Evolutionary conservation across 805 yeast genomes (phyloP).

Genomic region (Metschnikowia cerradonensis): DNA sequence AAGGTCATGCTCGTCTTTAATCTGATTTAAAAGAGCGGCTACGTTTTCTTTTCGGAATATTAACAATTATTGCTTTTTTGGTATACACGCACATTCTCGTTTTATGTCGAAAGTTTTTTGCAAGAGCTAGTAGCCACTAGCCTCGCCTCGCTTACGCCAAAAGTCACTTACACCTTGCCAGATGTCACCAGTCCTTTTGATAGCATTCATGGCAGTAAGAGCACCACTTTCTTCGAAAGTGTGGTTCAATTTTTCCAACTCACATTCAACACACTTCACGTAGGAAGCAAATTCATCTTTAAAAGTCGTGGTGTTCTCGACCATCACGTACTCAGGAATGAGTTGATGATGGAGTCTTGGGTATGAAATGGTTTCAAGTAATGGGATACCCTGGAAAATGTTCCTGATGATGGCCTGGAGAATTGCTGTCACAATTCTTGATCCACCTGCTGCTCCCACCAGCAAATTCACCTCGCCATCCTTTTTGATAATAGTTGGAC

Average conservation of each 20-base stretch:
- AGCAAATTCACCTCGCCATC: slow-evolving; percentile 40
- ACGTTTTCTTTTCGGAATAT: neutral
- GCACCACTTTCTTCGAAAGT: slow-evolving; percentile 32
- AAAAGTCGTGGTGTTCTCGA: slow-evolving; percentile 50
- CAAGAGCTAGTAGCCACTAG: slow-evolving; percentile 52
- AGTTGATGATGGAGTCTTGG: slow-evolving; percentile 91
- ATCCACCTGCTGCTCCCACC: slow-evolving; percentile 94
- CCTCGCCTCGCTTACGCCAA: slow-evolving; percentile 83
- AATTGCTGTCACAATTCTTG: slow-evolving; percentile 77
- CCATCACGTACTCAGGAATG: slow-evolving; percentile 61
- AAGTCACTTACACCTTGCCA: slow-evolving; percentile 81
- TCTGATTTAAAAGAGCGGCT: too few relatives aligned
- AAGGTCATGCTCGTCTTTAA: neutral
- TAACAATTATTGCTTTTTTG: neutral
- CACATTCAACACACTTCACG: slow-evolving; percentile 16
- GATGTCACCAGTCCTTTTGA: slow-evolving; percentile 37
- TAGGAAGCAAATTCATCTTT: slow-evolving; percentile 25
- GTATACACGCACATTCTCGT: too few relatives aligned
- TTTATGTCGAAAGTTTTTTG: neutral
- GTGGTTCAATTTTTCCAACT: slow-evolving; percentile 42
- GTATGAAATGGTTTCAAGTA: slow-evolving; percentile 66
- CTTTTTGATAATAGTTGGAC: slow-evolving; percentile 57
- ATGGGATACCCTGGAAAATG: slow-evolving; percentile 52
- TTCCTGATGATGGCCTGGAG: slow-evolving; percentile 73
- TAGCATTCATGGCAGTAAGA: slow-evolving; percentile 41